phyloP scores from a whole-genome alignment of 1,284 basidiomycete species.

The Paramarasmius palmivorus region DNA sequence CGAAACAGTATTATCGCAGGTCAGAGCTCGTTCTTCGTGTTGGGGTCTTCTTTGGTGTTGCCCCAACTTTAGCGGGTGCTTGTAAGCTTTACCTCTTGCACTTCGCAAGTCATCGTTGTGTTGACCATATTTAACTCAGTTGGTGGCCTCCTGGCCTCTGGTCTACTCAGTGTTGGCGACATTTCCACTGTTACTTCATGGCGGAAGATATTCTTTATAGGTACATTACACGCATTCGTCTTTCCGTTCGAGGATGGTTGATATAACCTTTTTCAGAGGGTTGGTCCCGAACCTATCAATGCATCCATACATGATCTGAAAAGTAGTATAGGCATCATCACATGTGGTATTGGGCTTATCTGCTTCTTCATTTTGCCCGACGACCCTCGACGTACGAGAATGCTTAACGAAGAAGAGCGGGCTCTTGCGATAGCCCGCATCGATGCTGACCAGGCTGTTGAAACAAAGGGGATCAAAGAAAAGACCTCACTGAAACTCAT shows the following conservation, averaged over 20 bases:
- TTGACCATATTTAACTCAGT: conserved; percentile 27
- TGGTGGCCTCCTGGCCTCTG: conserved; percentile 41
- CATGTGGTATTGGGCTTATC: conserved; percentile 33
- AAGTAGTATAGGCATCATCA: conserved; percentile 33
- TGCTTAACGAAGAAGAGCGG: conserved; percentile 36
- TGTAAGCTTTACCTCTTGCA: conserved; percentile 28
- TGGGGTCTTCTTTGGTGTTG: conserved; percentile 43
- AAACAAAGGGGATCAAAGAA: conserved; percentile 33
- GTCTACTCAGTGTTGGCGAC: conserved; percentile 32
- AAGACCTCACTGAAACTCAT: conserved; percentile 32
- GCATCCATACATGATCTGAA: not conserved
- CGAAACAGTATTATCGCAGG: conserved; percentile 41
- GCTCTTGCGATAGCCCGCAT: conserved; percentile 36
- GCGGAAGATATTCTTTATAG: conserved; percentile 43
- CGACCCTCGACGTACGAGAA: conserved; percentile 34
- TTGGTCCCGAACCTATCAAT: not conserved
- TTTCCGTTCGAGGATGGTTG: not conserved
- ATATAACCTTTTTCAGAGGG: conserved; percentile 2
- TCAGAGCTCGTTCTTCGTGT: conserved; percentile 43
- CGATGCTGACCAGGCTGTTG: conserved; percentile 35
- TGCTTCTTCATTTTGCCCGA: conserved; percentile 36
- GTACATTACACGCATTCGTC: conserved; percentile 17
- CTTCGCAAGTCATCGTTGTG: not conserved
- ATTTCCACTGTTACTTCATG: conserved; percentile 35
- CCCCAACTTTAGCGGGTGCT: conserved; percentile 42